Evolutionary conservation across 805 yeast species (phyloP).

Genomic region (Sugiyamaella mastotermitis): DNA sequence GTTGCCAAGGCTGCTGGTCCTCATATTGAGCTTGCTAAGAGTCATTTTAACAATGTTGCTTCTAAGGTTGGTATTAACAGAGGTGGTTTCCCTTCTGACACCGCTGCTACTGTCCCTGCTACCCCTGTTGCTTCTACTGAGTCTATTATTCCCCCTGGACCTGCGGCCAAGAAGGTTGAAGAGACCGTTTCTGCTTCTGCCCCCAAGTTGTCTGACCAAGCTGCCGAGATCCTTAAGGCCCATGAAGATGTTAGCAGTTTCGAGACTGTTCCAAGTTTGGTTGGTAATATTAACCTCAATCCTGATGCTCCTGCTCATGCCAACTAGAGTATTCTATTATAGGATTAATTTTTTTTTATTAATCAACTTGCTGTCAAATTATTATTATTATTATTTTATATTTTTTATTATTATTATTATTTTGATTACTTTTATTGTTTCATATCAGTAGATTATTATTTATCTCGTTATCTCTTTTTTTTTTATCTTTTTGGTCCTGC

Average conservation of each 20-base stretch:
- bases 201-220: constrained; percentile 7
- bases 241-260: constrained; percentile 17
- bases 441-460: no score
- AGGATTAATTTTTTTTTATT: no score
- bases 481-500: no score
- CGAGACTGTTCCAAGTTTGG: constrained; percentile 29
- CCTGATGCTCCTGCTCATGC: no score
- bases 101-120: constrained; percentile 26
- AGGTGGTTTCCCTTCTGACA: constrained; percentile 31
- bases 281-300: constrained; percentile 24
- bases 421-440: no score
- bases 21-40: constrained; percentile 29
- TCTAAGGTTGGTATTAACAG: constrained; percentile 26
- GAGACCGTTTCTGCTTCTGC: constrained; percentile 12
- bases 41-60: constrained; percentile 18
- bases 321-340: no score
- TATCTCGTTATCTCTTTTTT: no score
- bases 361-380: no score
- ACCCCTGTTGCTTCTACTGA: constrained; percentile 14
- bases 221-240: constrained; percentile 14
- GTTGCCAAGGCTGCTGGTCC: constrained; percentile 30
- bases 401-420: no score
- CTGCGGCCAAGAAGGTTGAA: constrained; percentile 19
- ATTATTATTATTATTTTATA: no score
- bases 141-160: constrained; percentile 18